A percentile compares a stretch with the other conserved stretches of the same genome.
Evolutionary conservation across 2,329 filamentous ascomycete genomes (phyloP).

Genomic region (Alternaria ventricosa): DNA sequence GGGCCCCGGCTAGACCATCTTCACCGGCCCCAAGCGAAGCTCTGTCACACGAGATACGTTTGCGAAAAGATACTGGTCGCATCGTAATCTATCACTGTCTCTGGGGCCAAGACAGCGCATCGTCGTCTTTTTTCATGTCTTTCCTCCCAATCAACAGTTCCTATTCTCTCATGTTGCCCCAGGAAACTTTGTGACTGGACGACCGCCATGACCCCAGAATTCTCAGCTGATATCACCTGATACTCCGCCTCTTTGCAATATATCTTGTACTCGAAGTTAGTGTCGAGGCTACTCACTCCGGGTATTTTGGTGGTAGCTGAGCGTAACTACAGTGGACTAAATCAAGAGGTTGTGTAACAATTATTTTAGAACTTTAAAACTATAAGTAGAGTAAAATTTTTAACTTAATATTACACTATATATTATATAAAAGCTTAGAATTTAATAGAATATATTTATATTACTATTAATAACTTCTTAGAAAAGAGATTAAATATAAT

Average conservation of each 20-base stretch:
- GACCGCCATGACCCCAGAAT: neutral
- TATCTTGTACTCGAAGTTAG: neutral
- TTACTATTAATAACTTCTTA: no score
- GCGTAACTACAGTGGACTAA: no score
- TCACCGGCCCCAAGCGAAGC: neutral
- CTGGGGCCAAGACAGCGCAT: neutral
- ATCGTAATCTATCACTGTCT: neutral
- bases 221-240: neutral
- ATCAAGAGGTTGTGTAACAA: no score
- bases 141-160: neutral
- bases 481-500: no score
- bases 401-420: no score
- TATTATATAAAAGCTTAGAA: no score
- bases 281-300: neutral
- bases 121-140: neutral
- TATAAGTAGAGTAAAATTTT: no score
- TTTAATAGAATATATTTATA: no score
- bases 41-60: neutral
- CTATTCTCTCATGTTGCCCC: neutral
- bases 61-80: neutral
- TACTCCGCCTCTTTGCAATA: constrained; percentile 1
- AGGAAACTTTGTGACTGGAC: neutral
- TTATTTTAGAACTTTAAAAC: no score
- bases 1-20: neutral
- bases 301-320: neutral